Base-by-base conservation (phyloP, 768 basidiomycete species). In the Hydnum rufescens region DNA sequence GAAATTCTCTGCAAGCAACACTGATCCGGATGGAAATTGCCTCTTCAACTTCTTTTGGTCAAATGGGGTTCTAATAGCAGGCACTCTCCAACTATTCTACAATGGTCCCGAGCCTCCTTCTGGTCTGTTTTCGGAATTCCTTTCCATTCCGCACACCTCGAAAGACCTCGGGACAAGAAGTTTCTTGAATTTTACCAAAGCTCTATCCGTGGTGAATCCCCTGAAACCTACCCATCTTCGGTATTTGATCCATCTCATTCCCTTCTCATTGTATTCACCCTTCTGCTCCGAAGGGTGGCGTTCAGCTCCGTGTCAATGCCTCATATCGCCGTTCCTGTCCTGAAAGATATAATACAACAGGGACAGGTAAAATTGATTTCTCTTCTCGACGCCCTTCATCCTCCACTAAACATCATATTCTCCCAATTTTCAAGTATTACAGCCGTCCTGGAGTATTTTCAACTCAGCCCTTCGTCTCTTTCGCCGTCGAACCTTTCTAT, bases 81-180 rank as follows among this genome's bases (percentile, higher is more conserved):
- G 62, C 25, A 49, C 63, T 61, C 73, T 73, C 51, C 18, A 65
- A 39, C 51, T 80, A 23, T 81, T 80, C 62, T 80, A 81, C 57
- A 73, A 80, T 57, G 73, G 57, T 0, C 76, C 77, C 13, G 66
- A 60, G 0, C 69, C 68, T 0, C 75, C 74, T 0, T 53, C 56
- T 0, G 74, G 72, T 1, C 68, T 74, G 26, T 76, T 76, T 55
- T 73, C 76, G 53, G 67, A 66, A 5, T 74, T 74, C 61, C 56
- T 75, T 23, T 63, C 65, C 1, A 71, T 76, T 32, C 70, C 71
- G 2, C 51, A 59, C n/a, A 43, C 71, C 23, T 59, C 59, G 2
- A 60, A 61, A 51, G 67, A 74, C 53, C 59, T 75, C 2, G 58
- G 54, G 1, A 71, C 71, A 0, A 62, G 70, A 3, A 64, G 65